phyloP scores from a whole-genome alignment of 768 basidiomycete genomes.

The Mycena metata region DNA sequence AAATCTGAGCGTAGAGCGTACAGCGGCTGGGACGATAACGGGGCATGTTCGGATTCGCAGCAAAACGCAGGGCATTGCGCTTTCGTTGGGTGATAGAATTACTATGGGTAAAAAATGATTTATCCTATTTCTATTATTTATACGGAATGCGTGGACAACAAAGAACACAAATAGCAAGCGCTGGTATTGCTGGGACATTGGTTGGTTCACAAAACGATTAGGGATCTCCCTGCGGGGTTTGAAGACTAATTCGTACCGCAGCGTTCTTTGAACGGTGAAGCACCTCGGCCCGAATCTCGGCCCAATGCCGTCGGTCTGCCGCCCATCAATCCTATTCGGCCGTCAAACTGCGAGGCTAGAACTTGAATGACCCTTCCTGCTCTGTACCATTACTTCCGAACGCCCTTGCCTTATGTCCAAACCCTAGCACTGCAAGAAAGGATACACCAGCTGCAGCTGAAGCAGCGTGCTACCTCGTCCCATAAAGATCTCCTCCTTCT shows the following conservation, averaged over 20 bases:
- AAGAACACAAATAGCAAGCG: too few species aligned
- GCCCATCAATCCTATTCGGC: background rate
- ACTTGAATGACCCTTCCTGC: constrained; percentile 65
- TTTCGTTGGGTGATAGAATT: constrained; percentile 93
- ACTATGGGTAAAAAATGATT: constrained; percentile 63
- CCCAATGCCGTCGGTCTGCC: too few species aligned
- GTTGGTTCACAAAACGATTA: too few species aligned
- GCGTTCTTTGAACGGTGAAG: too few species aligned
- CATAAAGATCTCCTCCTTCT: constrained; percentile 81
- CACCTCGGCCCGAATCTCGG: too few species aligned
- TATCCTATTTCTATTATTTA: background rate
- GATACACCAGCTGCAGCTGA: constrained; percentile 76
- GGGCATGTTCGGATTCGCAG: constrained; percentile 97
- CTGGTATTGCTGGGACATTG: too few species aligned
- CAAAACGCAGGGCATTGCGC: constrained; percentile 97
- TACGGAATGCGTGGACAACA: background rate
- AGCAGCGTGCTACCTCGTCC: constrained; percentile 54
- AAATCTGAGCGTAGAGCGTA: constrained; percentile 92
- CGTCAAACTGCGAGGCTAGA: too few species aligned
- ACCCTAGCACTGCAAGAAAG: constrained; percentile 80
- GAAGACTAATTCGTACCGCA: too few species aligned
- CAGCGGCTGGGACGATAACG: constrained; percentile 83
- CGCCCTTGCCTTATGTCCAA: constrained; percentile 82
- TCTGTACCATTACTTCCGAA: constrained; percentile 80
- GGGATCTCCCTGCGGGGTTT: too few species aligned